Conservation (phyloP, 306 rosid genomes). For the Herpetospermum pedunculosum region DNA sequence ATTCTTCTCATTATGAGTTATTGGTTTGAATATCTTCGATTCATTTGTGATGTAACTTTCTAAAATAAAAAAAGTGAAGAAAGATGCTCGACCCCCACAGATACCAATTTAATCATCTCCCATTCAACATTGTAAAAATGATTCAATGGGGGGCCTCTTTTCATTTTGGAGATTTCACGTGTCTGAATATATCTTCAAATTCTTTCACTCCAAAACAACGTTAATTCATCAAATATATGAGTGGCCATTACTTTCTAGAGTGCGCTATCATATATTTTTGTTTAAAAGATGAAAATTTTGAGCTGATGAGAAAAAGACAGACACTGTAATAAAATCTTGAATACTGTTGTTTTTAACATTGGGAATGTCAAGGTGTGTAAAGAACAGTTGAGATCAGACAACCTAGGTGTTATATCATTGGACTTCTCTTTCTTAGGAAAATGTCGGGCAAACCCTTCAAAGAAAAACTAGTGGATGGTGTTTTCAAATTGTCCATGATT, state of each 20-base stretch:
- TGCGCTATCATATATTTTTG: not conserved
- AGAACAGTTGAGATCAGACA: not conserved
- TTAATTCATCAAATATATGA: too few species aligned
- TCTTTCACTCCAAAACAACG: too few species aligned
- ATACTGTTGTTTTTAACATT: not conserved
- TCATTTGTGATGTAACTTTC: not conserved
- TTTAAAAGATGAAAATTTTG: not conserved
- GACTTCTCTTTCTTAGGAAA: not conserved
- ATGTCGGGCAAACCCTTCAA: not conserved
- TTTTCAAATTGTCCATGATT: conserved; percentile 1
- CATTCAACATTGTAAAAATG: not conserved
- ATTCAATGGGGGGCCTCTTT: not conserved
- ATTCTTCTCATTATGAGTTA: not conserved
- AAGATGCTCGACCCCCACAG: conserved; percentile 7
- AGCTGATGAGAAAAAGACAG: not conserved
- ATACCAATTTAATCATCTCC: not conserved
- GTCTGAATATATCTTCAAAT: too few species aligned
- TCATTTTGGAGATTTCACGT: too few species aligned
- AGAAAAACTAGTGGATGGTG: not conserved
- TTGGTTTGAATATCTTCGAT: not conserved
- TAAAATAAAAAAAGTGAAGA: not conserved
- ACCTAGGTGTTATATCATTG: not conserved
- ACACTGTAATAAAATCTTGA: not conserved
- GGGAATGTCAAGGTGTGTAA: not conserved
- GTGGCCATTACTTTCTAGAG: not conserved